Percentiles rank a stretch among this genome's conserved stretches.
Conservation (phyloP, 768 basidiomycete genomes). For the button mushroom (Agaricus bisporus) region DNA sequence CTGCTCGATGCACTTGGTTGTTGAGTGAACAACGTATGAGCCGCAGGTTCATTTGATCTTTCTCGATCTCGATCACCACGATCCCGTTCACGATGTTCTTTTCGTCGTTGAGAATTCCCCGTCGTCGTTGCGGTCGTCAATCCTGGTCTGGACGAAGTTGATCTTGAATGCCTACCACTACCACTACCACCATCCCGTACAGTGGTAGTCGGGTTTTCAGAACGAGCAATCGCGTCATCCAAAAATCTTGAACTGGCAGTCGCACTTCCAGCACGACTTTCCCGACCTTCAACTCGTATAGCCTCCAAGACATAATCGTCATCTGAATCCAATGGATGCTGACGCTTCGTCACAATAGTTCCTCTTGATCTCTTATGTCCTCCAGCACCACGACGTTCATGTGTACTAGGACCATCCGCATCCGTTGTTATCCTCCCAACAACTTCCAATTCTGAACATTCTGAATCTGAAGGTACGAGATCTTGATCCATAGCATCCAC, state of each 20-base stretch:
- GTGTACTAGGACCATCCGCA: background rate
- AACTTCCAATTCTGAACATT: slow-evolving; percentile 25
- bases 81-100: background rate
- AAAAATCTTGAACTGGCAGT: background rate
- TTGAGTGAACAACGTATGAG: background rate
- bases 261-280: too few species aligned
- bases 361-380: too few species aligned
- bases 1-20: slow-evolving; percentile 2
- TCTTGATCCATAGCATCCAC: slow-evolving; percentile 75
- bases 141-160: too few species aligned
- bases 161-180: too few species aligned
- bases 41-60: background rate
- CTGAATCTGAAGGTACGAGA: slow-evolving; percentile 37
- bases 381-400: background rate
- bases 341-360: background rate
- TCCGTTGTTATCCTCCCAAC: slow-evolving; percentile 11
- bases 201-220: too few species aligned
- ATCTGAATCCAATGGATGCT: background rate
- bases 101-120: background rate
- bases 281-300: background rate
- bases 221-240: background rate
- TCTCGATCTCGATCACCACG: background rate
- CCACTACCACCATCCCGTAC: too few species aligned
- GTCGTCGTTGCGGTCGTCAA: background rate
- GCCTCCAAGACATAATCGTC: slow-evolving; percentile 2